phyloP scores from a whole-genome alignment of 129 eudicot genomes.

The Heracleum sosnowskyi region DNA sequence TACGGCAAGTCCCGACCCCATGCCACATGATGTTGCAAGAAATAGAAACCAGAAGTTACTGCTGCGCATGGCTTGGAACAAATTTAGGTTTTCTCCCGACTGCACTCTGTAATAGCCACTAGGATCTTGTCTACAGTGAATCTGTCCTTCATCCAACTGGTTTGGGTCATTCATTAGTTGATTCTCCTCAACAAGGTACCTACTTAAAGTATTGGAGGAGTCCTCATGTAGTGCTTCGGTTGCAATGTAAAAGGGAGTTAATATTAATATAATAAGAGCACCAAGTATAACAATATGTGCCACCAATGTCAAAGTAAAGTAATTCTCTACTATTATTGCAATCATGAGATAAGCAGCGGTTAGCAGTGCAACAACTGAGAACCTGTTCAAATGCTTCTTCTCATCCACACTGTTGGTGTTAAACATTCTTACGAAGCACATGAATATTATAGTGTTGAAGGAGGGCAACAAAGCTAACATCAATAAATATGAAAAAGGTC shows the following conservation, averaged over 20 bases:
- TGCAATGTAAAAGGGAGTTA: constrained; percentile 52
- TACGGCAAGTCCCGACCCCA: constrained; percentile 82
- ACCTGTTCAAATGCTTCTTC: constrained; percentile 44
- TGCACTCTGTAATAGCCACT: constrained; percentile 14
- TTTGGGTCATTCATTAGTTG: constrained; percentile 20
- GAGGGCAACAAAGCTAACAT: constrained; percentile 59
- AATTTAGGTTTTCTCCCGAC: constrained; percentile 30
- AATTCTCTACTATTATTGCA: constrained; percentile 38
- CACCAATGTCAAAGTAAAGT: constrained; percentile 24
- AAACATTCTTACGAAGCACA: constrained; percentile 44
- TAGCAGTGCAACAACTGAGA: constrained; percentile 46
- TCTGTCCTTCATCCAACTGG: constrained; percentile 4
- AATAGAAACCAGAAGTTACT: constrained; percentile 70
- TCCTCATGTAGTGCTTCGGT: constrained; percentile 35
- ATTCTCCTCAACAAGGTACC: constrained; percentile 27
- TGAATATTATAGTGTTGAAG: constrained; percentile 47
- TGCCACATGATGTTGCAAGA: constrained; percentile 53
- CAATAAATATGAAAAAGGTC: constrained; percentile 45
- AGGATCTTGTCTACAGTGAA: not conserved
- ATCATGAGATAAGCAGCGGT: constrained; percentile 61
- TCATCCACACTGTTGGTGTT: constrained; percentile 38
- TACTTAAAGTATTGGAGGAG: constrained; percentile 14
- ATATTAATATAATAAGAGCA: constrained; percentile 40
- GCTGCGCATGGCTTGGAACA: constrained; percentile 57
- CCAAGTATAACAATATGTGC: constrained; percentile 30